Evolutionary conservation across 2,329 filamentous ascomycete species (phyloP).

Genomic region (Grosmannia penicillata): DNA sequence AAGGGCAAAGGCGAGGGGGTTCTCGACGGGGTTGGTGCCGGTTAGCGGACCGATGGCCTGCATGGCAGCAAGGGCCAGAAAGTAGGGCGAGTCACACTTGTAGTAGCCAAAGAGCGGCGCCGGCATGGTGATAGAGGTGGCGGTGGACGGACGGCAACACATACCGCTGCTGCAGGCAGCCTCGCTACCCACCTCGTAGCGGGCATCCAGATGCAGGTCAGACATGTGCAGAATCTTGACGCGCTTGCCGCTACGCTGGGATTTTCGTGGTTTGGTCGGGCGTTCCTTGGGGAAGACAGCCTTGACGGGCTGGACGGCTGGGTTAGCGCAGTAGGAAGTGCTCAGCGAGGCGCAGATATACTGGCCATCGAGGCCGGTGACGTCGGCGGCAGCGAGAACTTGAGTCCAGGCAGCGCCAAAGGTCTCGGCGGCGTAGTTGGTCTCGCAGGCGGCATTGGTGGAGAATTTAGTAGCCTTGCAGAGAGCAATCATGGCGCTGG

Average conservation of each 20-base stretch:
- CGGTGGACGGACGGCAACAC: slow-evolving; percentile 36
- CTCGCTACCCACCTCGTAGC: slow-evolving; percentile 37
- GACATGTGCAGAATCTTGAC: slow-evolving; percentile 44
- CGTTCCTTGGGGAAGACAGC: slow-evolving; percentile 39
- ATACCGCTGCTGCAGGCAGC: slow-evolving; percentile 42
- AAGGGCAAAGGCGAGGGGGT: slow-evolving; percentile 36
- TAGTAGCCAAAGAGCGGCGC: slow-evolving; percentile 40
- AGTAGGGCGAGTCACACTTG: slow-evolving; percentile 43
- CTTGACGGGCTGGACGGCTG: slow-evolving; percentile 27
- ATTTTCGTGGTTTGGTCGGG: slow-evolving; percentile 26
- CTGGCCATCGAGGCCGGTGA: slow-evolving; percentile 36
- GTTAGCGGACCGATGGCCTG: slow-evolving; percentile 40
- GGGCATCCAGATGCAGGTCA: slow-evolving; percentile 41
- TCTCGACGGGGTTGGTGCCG: slow-evolving; percentile 30
- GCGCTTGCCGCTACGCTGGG: slow-evolving; percentile 32
- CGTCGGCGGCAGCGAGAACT: slow-evolving; percentile 35
- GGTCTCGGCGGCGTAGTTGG: slow-evolving; percentile 27
- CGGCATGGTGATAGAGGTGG: slow-evolving; percentile 24
- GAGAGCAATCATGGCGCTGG: slow-evolving; percentile 32
- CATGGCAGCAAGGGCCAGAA: slow-evolving; percentile 37
- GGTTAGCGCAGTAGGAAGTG: slow-evolving; percentile 29
- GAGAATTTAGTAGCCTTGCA: slow-evolving; percentile 32
- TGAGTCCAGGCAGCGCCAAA: slow-evolving; percentile 44
- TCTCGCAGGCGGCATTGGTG: slow-evolving; percentile 30
- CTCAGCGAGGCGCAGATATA: slow-evolving; percentile 40